Conservation (phyloP, 208 protist genomes). For the Novymonas esmeraldas region DNA sequence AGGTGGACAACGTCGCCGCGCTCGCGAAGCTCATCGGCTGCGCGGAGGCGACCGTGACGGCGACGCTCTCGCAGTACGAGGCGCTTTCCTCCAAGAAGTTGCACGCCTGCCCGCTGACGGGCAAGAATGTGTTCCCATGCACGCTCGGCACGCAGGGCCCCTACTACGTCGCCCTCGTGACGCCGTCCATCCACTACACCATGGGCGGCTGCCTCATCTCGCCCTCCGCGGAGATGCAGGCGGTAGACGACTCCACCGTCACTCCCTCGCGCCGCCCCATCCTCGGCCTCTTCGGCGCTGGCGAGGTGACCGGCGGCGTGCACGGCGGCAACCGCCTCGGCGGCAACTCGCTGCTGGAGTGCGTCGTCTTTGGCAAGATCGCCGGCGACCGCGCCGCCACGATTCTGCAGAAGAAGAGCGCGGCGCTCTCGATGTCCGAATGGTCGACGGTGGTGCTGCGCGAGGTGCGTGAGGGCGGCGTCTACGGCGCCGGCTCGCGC, state of each 20-base stretch:
- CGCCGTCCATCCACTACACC: slow-evolving; percentile 97
- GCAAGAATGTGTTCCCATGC: slow-evolving; percentile 86
- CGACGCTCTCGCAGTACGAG: slow-evolving; percentile 71
- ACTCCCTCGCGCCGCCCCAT: slow-evolving; percentile 70
- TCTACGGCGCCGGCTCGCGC: slow-evolving; percentile 50
- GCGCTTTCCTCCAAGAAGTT: slow-evolving; percentile 33
- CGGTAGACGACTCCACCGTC: slow-evolving; percentile 27
- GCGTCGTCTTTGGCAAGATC: slow-evolving; percentile 68
- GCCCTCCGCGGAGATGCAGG: slow-evolving; percentile 80
- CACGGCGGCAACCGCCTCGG: slow-evolving; percentile 97
- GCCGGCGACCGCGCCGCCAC: slow-evolving; percentile 78
- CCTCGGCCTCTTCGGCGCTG: slow-evolving; percentile 93
- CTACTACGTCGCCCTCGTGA: slow-evolving; percentile 89
- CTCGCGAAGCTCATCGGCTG: slow-evolving; percentile 80
- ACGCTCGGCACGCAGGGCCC: slow-evolving; percentile 59
- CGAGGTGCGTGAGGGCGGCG: slow-evolving; percentile 48
- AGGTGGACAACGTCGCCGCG: slow-evolving; percentile 49
- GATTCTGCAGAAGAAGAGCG: slow-evolving; percentile 59
- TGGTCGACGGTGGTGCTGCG: slow-evolving; percentile 49
- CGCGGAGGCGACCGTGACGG: slow-evolving; percentile 28
- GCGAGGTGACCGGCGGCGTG: slow-evolving; percentile 96
- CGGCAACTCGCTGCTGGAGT: slow-evolving; percentile 96
- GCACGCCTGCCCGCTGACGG: slow-evolving; percentile 53
- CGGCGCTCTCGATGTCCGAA: slow-evolving; percentile 44
- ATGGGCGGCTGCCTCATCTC: slow-evolving; percentile 96